Evolutionary conservation across 805 yeast species (phyloP), one percentile per base, ranked within the genome.

Genomic region (Deakozyma indianensis): DNA sequence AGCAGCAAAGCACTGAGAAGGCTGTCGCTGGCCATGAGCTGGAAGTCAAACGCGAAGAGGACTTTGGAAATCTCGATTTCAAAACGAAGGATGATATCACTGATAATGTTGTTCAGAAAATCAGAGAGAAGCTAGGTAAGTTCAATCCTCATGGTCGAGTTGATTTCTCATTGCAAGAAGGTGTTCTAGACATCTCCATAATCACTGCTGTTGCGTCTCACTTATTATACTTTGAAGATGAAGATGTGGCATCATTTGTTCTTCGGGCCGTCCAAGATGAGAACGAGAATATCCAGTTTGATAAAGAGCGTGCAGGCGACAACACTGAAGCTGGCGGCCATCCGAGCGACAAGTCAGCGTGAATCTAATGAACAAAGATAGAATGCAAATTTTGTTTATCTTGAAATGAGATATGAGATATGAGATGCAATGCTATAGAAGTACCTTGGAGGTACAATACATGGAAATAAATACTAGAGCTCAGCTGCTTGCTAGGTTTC

Each of bases 131-230:
- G 20, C 56, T 86, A 44, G 55, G 63, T 2, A 55, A 58, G 2
- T 64, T 82, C 47, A 90, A 90, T 53, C 69, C 74, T 41, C 73
- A 75, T 20, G 95, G 95, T 0, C 68, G 96, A 45, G 68, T 90
- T 1, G 98, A 90, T 60, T 86, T 83, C 59, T 70, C 80, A 2
- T 64, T 90, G 22, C 85, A 85, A 2, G 82, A 80, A 57, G 84
- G 90, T 7, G 69, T 80, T 21, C 73, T 87, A 55, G 95, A 87
- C 54, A 72, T 87, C 20, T 83, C 94, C 23, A 61, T 86, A 28
- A 69, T 90, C 9, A 74, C 86, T 2, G 92, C 95, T 0, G 65
- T 87, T 2, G 83, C 82, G 47, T 86, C 95, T 0, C 98, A 90
- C 61, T 77, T 84, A 14, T 77, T 85, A 42, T 90, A 90, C 60